Base-by-base conservation (phyloP, 345 rosid species). In the Eucalyptus erythrocorys region DNA sequence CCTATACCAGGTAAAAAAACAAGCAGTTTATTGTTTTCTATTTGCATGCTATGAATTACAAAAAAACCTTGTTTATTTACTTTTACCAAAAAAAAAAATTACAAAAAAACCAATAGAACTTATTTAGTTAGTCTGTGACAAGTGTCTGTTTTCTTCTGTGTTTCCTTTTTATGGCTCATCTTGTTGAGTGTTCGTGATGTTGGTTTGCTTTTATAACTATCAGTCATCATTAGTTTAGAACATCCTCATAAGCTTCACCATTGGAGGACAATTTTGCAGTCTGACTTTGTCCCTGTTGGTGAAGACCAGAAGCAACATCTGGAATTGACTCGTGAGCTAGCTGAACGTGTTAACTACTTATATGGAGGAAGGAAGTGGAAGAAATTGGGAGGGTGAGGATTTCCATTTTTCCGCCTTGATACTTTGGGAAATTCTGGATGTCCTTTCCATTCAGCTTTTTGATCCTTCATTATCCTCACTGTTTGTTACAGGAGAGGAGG, bases 281-380 rank as follows among this genome's bases (percentile, higher is more conserved):
- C 99, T 37, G 99, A 97, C 89, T 94, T 95, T 89, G 99, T 96
- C 59, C 99, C 99, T 48, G 99, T 97, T 87, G 99, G 98, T 68
- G 99, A 96, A 93, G 99, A 96, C 88, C 99, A 97, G 94, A 97
- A 96, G 94, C 99, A 96, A 91, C 99, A 97, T 88, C 89, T 97
- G 82, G 99, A 96, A 93, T 94, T 97, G 94, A 94, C 98, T 22
- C 95, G 97, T 48, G 98, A 97, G 87, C 86, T 96, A 88, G 99
- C 99, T 51, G 97, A 94, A 88, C 95, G 99, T 85, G 91, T 96
- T 87, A 97, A 97, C 91, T 87, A 90, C 88, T 91, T 95, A 89
- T 97, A 96, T 91, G 99, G 99, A 89, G 98, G 99, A 91, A 95
- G 96, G 92, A 97, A 97, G 93, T 96, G 99, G 99, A 97, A 97